Conservation (phyloP, 2,329 filamentous ascomycete species). For the Neofusicoccum laricinum region DNA sequence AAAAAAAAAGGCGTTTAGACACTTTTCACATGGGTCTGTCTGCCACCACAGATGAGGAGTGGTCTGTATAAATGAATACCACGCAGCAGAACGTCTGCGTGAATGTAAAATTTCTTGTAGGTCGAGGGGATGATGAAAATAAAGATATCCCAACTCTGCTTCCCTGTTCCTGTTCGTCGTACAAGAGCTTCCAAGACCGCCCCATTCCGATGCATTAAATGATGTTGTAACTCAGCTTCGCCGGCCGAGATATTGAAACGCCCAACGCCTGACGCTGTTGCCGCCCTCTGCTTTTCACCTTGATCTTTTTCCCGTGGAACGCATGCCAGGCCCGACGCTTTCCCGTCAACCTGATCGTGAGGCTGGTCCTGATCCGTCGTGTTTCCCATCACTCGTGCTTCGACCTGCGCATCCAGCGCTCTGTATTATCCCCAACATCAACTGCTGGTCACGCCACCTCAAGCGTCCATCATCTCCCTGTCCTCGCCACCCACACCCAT, state of each 20-base stretch:
- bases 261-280: background rate
- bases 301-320: background rate
- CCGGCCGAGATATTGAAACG: constrained; percentile 2
- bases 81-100: background rate
- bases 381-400: background rate
- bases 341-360: background rate
- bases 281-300: background rate
- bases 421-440: background rate
- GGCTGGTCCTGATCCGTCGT: background rate
- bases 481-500: constrained; percentile 33
- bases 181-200: background rate
- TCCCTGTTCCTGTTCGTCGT: background rate
- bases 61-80: background rate
- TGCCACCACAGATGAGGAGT: background rate
- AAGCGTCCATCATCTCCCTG: constrained; percentile 32
- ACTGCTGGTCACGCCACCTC: constrained; percentile 13
- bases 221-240: background rate
- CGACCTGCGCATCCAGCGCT: background rate
- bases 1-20: constrained; percentile 7
- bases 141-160: background rate
- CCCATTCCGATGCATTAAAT: background rate
- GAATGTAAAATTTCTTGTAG: background rate
- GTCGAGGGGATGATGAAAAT: background rate
- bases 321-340: background rate
- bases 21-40: background rate